Conservation (phyloP, 2,329 filamentous ascomycete species). For the Graphilbum sp. region DNA sequence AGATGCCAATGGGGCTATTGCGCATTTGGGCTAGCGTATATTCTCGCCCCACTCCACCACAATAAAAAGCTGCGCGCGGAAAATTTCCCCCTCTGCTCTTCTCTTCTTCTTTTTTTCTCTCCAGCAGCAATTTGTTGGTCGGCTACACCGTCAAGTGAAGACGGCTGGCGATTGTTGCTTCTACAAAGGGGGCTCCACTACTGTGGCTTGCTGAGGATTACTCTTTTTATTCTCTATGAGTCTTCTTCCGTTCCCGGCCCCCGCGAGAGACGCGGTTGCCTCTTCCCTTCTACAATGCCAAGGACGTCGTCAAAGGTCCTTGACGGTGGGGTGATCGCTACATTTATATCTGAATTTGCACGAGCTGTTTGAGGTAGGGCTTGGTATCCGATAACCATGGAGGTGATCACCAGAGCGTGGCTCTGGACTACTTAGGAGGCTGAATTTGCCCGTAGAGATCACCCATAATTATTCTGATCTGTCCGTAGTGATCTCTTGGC, state of each 20-base stretch:
- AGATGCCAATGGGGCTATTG: too few species aligned
- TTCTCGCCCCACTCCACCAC: too few species aligned
- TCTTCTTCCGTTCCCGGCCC: constrained; percentile 40
- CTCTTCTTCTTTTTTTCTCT: constrained; percentile 16
- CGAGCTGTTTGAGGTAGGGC: too few species aligned
- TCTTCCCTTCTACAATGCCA: constrained; percentile 27
- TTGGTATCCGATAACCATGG: too few species aligned
- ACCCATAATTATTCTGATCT: too few species aligned
- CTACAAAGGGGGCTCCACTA: constrained; percentile 30
- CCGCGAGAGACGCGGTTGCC: constrained; percentile 29
- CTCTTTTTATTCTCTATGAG: constrained; percentile 24
- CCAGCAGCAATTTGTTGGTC: constrained; percentile 10
- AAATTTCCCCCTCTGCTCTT: constrained; percentile 5
- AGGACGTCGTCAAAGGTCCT: constrained; percentile 24
- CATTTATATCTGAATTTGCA: constrained; percentile 17
- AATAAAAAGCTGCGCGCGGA: not conserved
- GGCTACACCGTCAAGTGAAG: constrained; percentile 35
- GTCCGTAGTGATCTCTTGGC: too few species aligned
- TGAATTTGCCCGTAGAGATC: too few species aligned
- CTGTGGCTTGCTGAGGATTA: constrained; percentile 39
- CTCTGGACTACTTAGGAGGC: too few species aligned
- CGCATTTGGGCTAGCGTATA: too few species aligned
- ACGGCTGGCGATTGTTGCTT: constrained; percentile 13
- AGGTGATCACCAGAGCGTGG: too few species aligned
- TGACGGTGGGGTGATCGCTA: constrained; percentile 36